Percentiles rank a stretch among this genome's conserved stretches.
These are phyloP conservation scores for Fusarium poae DNA, from an alignment of 2,329 filamentous ascomycete genomes.

Conservation along the genomic window DNA sequence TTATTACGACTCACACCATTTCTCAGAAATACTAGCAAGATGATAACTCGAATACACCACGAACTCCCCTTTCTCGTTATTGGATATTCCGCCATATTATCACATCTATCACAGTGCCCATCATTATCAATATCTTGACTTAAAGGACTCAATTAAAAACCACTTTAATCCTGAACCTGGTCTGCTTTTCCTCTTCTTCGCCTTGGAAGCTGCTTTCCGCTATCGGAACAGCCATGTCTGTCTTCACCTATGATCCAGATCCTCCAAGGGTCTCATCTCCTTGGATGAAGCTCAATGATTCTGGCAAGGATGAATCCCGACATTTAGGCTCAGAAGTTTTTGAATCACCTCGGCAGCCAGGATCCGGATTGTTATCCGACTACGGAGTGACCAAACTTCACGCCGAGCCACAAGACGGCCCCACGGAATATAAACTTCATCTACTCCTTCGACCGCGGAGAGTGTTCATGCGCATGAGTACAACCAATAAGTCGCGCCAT, in stretches of 20 bases:
- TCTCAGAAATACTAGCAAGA: constrained; percentile 38
- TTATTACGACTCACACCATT: constrained; percentile 17
- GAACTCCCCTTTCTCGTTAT: constrained; percentile 31
- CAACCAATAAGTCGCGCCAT: constrained; percentile 52
- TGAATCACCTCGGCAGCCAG: constrained; percentile 43
- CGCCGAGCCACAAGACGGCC: constrained; percentile 92
- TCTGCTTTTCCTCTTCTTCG: background rate
- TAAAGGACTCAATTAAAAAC: background rate
- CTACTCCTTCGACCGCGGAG: constrained; percentile 83
- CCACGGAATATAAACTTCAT: constrained; percentile 97
- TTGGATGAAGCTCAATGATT: constrained; percentile 76
- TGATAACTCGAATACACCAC: constrained; percentile 45
- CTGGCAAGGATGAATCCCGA: constrained; percentile 55
- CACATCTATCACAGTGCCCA: constrained; percentile 23
- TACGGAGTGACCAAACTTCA: constrained; percentile 81
- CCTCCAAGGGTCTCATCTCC: constrained; percentile 90
- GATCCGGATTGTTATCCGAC: constrained; percentile 64
- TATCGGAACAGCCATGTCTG: constrained; percentile 74
- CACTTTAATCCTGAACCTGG: background rate
- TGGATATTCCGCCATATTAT: constrained; percentile 24
- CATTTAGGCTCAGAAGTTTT: constrained; percentile 31
- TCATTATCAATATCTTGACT: constrained; percentile 40
- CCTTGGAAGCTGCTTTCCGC: background rate
- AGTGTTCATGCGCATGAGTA: constrained; percentile 79
- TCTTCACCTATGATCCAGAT: constrained; percentile 94